Base-by-base conservation (phyloP, 2,329 filamentous ascomycete genomes). In the Neophaeococcomyces mojaviensis region DNA sequence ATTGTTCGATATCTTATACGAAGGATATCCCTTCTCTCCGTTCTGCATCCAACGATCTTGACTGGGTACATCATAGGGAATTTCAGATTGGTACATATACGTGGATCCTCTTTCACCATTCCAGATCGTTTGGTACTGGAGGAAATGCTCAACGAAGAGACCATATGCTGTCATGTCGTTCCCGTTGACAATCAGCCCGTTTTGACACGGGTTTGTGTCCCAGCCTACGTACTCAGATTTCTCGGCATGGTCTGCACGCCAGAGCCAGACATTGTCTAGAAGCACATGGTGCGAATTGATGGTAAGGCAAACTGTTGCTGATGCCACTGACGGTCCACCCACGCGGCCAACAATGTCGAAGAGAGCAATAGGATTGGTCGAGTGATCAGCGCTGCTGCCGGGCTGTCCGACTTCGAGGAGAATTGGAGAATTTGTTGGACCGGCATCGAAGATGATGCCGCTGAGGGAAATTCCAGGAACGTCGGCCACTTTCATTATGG, bases 401-500 rank as follows among this genome's bases (percentile, higher is more conserved):
- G 33, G 33, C 15, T 12, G 33, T 16, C 36, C 36, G 16, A 39
- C 36, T 10, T 20, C 15, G 20, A 39, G 19, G 36, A 39, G 36
- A 6, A 26, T 10, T 20, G 36, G 20, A 10, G 36, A 39, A 12
- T 18, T 20, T 15, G 9, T 10, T 5, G 36, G 36, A 26, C 36
- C 36, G 6, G 36, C 36, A 22, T 39, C 36, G 20, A 39, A 20
- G 36, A 39, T 22, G 5, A 39, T 20, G 5, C 36, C 36, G 24
- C 36, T 39, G 36, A 39, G 5, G 5, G 36, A 39, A 12, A 39
- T 20, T 5, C 36, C 36, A 39, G 16, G 16, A 22, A 39, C 36
- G 20, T 39, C 36, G 36, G 36, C 36, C 5, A 39, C 20, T 12
- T 20, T 39, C 36, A 39, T 39, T 39, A 26, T 26, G 15, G 36